Base-by-base conservation (phyloP, 2,329 filamentous ascomycete species). In the Colletotrichum godetiae region DNA sequence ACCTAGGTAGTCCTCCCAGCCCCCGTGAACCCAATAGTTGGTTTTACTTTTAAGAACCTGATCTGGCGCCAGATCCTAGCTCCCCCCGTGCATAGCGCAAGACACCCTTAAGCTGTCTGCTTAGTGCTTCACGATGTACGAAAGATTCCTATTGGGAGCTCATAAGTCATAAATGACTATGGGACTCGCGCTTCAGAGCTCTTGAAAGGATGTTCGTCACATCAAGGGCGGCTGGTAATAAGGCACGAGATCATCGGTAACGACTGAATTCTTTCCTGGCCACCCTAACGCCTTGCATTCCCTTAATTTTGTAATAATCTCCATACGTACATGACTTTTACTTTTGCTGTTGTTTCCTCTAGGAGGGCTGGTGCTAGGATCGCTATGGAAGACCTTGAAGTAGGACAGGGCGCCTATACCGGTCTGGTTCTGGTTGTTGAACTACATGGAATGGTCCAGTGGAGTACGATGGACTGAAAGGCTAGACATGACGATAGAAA, bases 331-430 rank as follows among this genome's bases (percentile, higher is more conserved):
- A 62, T 24, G 42, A 52, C 27, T 62, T 49, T 52, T 52, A 52
- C n/a, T 63, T 27, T 63, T 37, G 22, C 61, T 63, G 46, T 63
- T 63, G 46, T 33, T 55, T 27, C 22, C 61, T 15, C n/a, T 35
- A 15, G 29, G 10, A 24, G 60, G 37, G 22, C 60, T 53, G 42
- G n/a, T 52, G 4, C 46, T 63, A 15, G 19, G n/a, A 53, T 13
- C 11, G 24, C 5, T 27, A n/a, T 7, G 7, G 22, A 55, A 31
- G 35, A 2, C 29, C 11, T 35, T 4, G 52, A 22, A 6, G 3
- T 27, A 55, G 22, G 29, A 13, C 31, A 10, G 46, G 33, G 46
- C 7, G n/a, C n/a, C n/a, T 4, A 29, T 55, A 5, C 13, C 13
- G n/a, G 46, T 12, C 29, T 37, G 22, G n/a, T 11, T n/a, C 4